Percentiles rank a stretch among this genome's conserved stretches.
phyloP scores from a whole-genome alignment of 2,329 filamentous ascomycete genomes.

The Fusarium sp. region DNA sequence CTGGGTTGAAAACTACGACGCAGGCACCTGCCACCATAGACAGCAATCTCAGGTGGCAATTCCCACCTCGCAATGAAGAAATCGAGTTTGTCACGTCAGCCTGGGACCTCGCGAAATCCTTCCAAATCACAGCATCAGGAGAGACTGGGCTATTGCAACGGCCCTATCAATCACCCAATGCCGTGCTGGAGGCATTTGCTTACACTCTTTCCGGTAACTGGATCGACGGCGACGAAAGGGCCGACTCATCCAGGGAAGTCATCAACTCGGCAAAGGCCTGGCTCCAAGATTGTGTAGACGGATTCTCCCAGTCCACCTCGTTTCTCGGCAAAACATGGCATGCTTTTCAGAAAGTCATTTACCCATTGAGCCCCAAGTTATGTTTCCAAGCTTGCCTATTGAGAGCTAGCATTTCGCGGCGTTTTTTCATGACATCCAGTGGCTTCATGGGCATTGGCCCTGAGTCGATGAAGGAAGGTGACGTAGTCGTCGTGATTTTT shows the following conservation, averaged over 20 bases:
- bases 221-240: neutral
- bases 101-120: neutral
- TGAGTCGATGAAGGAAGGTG: neutral
- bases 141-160: neutral
- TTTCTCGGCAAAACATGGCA: neutral
- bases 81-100: neutral
- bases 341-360: neutral
- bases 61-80: neutral
- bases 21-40: neutral
- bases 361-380: neutral
- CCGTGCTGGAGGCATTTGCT: neutral
- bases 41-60: neutral
- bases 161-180: neutral
- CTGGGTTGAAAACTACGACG: neutral
- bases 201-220: neutral
- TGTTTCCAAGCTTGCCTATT: neutral
- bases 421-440: neutral
- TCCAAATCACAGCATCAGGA: neutral
- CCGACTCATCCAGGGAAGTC: neutral
- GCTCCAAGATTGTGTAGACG: neutral
- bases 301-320: neutral
- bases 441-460: neutral
- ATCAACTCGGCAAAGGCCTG: neutral
- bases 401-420: neutral
- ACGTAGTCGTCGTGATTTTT: neutral